Percentiles rank a stretch among this genome's conserved stretches.
phyloP scores from a whole-genome alignment of 768 basidiomycete species.

The Boletus subcaerulescens region DNA sequence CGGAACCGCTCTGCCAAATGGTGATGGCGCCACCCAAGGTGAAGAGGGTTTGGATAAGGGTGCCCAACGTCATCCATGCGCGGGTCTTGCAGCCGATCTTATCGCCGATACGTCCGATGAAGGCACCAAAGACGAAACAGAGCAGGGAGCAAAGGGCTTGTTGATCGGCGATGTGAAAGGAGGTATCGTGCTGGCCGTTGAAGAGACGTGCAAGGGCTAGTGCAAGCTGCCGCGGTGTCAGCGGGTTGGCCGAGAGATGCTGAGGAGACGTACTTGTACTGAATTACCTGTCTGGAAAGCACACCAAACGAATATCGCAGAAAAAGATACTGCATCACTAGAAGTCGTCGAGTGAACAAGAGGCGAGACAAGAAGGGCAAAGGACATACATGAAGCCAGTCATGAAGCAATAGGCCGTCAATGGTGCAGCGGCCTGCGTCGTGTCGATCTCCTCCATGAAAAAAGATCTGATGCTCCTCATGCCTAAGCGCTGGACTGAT shows the following conservation, averaged over 20 bases:
- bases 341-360: not conserved
- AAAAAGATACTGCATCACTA: slow-evolving; percentile 72
- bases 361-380: not conserved
- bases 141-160: slow-evolving; percentile 81
- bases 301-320: slow-evolving; percentile 81
- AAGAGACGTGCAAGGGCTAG: slow-evolving; percentile 84
- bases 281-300: slow-evolving; percentile 84
- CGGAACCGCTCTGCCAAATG: slow-evolving; percentile 67
- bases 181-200: slow-evolving; percentile 45
- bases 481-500: not conserved
- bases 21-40: slow-evolving; percentile 70
- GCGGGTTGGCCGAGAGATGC: not conserved
- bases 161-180: slow-evolving; percentile 79
- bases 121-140: slow-evolving; percentile 75
- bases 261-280: slow-evolving; percentile 45
- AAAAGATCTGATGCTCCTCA: slow-evolving; percentile 9
- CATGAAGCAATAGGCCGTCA: slow-evolving; percentile 74
- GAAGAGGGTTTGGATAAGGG: slow-evolving; percentile 70
- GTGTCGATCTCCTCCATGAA: slow-evolving; percentile 27
- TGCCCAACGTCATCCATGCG: slow-evolving; percentile 69
- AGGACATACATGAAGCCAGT: slow-evolving; percentile 68
- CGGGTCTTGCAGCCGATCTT: slow-evolving; percentile 70
- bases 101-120: slow-evolving; percentile 82
- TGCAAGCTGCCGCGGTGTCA: slow-evolving; percentile 49
- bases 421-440: slow-evolving; percentile 42